phyloP scores from a whole-genome alignment of 306 rosid genomes.

The Prunus dulcis region DNA sequence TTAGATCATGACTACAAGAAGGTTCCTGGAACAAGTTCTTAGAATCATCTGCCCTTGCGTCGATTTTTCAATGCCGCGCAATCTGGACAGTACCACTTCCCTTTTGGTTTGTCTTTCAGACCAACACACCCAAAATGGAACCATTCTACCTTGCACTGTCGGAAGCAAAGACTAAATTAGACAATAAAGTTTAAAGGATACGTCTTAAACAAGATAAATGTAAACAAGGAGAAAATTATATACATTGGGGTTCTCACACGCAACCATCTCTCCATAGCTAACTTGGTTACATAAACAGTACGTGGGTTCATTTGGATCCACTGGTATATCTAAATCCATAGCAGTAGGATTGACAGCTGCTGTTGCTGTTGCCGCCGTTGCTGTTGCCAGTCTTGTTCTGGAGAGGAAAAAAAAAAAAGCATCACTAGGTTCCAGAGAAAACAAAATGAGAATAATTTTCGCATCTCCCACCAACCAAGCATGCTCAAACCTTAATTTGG shows the following conservation, averaged over 20 bases:
- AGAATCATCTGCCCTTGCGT: slow-evolving; percentile 40
- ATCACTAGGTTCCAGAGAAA: not conserved
- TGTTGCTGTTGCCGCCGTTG: slow-evolving; percentile 18
- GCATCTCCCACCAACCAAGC: not conserved
- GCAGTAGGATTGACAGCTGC: slow-evolving; percentile 37
- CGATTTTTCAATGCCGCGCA: slow-evolving; percentile 36
- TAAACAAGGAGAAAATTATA: not conserved
- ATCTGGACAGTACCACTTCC: slow-evolving; percentile 56
- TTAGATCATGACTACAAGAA: not conserved
- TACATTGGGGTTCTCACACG: slow-evolving; percentile 58
- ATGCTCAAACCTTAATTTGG: not conserved
- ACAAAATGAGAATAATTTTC: not conserved
- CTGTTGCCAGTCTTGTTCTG: slow-evolving; percentile 42
- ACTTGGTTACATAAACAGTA: slow-evolving; percentile 60
- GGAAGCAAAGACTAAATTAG: slow-evolving; percentile 13
- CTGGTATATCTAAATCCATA: slow-evolving; percentile 53
- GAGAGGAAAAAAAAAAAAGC: not conserved
- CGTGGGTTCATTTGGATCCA: slow-evolving; percentile 62
- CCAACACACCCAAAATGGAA: slow-evolving; percentile 67
- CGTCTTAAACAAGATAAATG: not conserved
- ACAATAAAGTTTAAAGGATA: not conserved
- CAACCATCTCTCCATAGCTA: slow-evolving; percentile 65
- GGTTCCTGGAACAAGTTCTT: not conserved
- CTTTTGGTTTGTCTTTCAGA: slow-evolving; percentile 55
- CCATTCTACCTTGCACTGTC: slow-evolving; percentile 64